Base-by-base conservation (phyloP, 495 filamentous ascomycete genomes). In the Neurospora sp. region DNA sequence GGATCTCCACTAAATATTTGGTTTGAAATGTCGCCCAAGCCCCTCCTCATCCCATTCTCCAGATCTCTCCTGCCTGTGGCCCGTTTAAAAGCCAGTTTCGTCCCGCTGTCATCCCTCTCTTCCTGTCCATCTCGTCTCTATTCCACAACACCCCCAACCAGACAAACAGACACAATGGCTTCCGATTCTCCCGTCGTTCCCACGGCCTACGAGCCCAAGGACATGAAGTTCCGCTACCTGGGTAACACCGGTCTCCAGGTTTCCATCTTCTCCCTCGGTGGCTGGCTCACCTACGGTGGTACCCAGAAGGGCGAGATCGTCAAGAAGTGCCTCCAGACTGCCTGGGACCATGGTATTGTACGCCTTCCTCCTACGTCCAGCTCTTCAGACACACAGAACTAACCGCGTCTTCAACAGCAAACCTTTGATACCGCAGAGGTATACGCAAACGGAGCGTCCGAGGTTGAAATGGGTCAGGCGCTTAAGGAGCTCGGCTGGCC, bases 401-500 rank as follows among this genome's bases (percentile, higher is more conserved):
- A 42, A 74, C 74, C 69, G 19, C 24, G 7, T 4, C 8, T 38
- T 11, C 39, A 37, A n/a, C 24, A 82, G 79, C 80, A 82, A 80
- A 81, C 80, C 88, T 95, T 89, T 74, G 88, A 90, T 77, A 90
- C 88, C 38, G 87, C 89, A 70, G 89, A 91, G 76, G 75, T 71
- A 5, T 93, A 93, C 74, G 82, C 90, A 42, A 87, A 81, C 73
- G 92, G 92, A 71, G 86, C 92, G 75, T 91, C 88, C 19, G 92
- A 95, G 80, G 79, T 88, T 69, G 89, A 93, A 54, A 92, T 94
- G 89, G 92, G 92, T 21, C 78, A 88, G 74, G 91, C 91, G 2
- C 91, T 89, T 78, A 86, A 84, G 81, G 85, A 88, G 78, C 91
- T 87, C 73, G 86, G 83, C 70, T 92, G 93, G 93, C 91, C 92